Percentiles rank a stretch among this genome's conserved stretches.
phyloP scores from a whole-genome alignment of 768 basidiomycete genomes.

The Tricholoma terreum region DNA sequence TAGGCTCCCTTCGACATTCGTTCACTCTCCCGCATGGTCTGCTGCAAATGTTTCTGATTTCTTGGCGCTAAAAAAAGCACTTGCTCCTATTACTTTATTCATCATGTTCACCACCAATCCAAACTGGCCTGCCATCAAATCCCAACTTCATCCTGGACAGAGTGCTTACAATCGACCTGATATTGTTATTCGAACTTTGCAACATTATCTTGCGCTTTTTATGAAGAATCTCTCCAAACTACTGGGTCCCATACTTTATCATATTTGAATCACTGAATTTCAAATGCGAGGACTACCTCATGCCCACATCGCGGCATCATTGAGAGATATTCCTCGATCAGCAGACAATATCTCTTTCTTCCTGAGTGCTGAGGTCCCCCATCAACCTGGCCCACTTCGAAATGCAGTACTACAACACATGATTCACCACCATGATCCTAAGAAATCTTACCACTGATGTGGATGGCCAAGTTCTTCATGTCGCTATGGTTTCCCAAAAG shows the following conservation, averaged over 20 bases:
- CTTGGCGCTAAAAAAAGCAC: slow-evolving; percentile 24
- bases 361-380: background rate
- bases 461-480: background rate
- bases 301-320: slow-evolving; percentile 34
- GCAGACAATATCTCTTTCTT: background rate
- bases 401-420: background rate
- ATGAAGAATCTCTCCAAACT: slow-evolving; percentile 17
- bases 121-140: slow-evolving; percentile 19
- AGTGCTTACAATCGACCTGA: slow-evolving; percentile 11
- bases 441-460: background rate
- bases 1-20: slow-evolving; percentile 27
- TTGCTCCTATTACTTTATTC: slow-evolving; percentile 33
- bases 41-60: slow-evolving; percentile 36
- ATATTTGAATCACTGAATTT: slow-evolving; percentile 25
- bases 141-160: background rate
- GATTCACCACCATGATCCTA: background rate
- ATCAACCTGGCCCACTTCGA: background rate
- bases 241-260: slow-evolving; percentile 28
- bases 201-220: slow-evolving; percentile 19
- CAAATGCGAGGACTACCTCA: slow-evolving; percentile 42
- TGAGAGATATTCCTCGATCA: slow-evolving; percentile 25
- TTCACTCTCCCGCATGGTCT: slow-evolving; percentile 23
- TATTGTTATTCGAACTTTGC: slow-evolving; percentile 20
- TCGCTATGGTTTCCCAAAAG: background rate
- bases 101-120: slow-evolving; percentile 37